Conservation (phyloP, 768 basidiomycete species). For the Coprinopsis cinerea region DNA sequence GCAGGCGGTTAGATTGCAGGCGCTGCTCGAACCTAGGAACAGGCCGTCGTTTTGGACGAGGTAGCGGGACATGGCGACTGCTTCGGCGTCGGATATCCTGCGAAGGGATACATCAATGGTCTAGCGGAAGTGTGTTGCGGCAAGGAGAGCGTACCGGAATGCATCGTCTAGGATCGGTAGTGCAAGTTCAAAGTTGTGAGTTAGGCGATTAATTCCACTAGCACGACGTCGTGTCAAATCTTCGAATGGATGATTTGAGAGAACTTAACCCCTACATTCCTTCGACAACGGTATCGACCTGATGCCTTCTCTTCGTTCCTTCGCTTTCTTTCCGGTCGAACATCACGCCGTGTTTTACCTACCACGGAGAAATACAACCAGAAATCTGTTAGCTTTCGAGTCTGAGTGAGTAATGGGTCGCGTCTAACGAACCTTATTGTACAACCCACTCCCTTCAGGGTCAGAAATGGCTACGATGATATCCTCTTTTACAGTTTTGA, state of each 20-base stretch:
- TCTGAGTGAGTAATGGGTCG: no score
- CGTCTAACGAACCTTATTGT: conserved; percentile 79
- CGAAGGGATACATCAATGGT: neutral
- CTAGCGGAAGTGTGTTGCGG: neutral
- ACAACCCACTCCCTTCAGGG: conserved; percentile 91
- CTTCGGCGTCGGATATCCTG: conserved; percentile 90
- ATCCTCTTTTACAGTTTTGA: conserved; percentile 69
- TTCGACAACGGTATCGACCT: conserved; percentile 95
- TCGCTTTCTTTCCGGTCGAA: conserved; percentile 90
- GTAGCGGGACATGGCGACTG: conserved; percentile 93
- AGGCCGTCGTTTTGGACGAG: conserved; percentile 87
- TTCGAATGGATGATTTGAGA: neutral
- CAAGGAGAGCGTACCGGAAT: conserved; percentile 50
- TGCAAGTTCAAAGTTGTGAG: conserved; percentile 84
- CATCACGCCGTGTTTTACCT: conserved; percentile 93
- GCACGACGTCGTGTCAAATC: no score
- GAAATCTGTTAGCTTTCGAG: no score
- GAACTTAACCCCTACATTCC: conserved; percentile 51
- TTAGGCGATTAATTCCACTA: conserved; percentile 91
- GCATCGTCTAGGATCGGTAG: conserved; percentile 85
- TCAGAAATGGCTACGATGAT: conserved; percentile 76
- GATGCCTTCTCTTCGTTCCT: conserved; percentile 87
- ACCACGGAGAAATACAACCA: neutral
- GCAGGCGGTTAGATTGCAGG: conserved; percentile 93
- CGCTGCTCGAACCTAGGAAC: conserved; percentile 93